Percentiles rank a stretch among this genome's conserved stretches.
Conservation (phyloP, 805 yeast genomes). For the Jamesozyma gamospora region DNA sequence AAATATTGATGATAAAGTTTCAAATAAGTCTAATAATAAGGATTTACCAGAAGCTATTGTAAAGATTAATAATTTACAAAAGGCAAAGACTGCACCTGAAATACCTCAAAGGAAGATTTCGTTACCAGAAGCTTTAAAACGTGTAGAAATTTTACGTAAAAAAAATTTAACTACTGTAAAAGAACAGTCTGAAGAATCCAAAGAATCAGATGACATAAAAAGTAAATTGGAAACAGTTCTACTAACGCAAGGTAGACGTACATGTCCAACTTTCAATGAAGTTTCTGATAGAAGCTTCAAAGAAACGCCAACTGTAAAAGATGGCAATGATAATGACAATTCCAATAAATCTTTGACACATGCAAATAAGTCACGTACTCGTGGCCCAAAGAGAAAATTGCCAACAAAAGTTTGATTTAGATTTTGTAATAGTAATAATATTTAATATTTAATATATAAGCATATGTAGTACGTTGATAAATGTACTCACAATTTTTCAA, state of each 20-base stretch:
- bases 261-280: background rate
- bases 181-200: background rate
- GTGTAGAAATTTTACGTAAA: conserved; percentile 11
- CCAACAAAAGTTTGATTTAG: conserved; percentile 16
- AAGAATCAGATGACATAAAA: background rate
- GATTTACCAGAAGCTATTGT: conserved; percentile 12
- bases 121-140: conserved; percentile 22
- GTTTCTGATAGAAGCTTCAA: too few relatives aligned
- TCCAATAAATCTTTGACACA: conserved; percentile 16
- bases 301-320: too few relatives aligned
- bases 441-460: background rate
- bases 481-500: too few relatives aligned
- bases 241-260: conserved; percentile 4
- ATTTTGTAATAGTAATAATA: background rate
- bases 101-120: conserved; percentile 24
- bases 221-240: conserved; percentile 11
- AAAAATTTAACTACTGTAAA: background rate
- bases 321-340: too few relatives aligned
- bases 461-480: too few relatives aligned
- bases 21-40: background rate
- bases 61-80: conserved; percentile 7
- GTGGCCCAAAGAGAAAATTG: conserved; percentile 33
- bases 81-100: conserved; percentile 13
- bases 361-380: conserved; percentile 27
- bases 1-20: background rate